Conservation (phyloP, 768 basidiomycete species). For the Cubamyces sp. region DNA sequence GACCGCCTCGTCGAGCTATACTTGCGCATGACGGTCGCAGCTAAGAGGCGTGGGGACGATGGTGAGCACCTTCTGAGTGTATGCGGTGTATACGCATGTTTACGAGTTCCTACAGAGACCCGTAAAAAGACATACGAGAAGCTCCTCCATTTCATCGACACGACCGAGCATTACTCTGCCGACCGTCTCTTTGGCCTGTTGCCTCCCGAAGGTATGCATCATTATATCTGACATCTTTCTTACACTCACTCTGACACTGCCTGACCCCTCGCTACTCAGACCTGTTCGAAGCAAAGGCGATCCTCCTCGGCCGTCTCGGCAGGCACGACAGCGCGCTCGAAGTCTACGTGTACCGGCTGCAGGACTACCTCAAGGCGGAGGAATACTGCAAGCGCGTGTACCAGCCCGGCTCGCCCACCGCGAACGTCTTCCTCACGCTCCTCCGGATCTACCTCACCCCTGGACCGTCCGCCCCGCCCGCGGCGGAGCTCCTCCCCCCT, state of each 20-base stretch:
- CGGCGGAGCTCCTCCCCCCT: conserved; percentile 68
- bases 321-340: conserved; percentile 95
- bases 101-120: conserved; percentile 42
- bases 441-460: conserved; percentile 89
- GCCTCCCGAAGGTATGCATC: conserved; percentile 71
- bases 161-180: conserved; percentile 68
- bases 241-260: not conserved
- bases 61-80: conserved; percentile 41
- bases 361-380: conserved; percentile 87
- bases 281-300: conserved; percentile 88
- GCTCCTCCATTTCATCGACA: conserved; percentile 76
- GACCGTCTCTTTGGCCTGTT: conserved; percentile 83
- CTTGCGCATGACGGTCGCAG: conserved; percentile 63
- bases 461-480: conserved; percentile 55
- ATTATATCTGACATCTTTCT: not conserved
- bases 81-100: not conserved
- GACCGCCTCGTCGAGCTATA: conserved; percentile 91
- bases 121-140: conserved; percentile 61
- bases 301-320: conserved; percentile 86
- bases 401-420: conserved; percentile 50
- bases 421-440: conserved; percentile 78
- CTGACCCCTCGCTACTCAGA: conserved; percentile 47
- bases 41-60: conserved; percentile 62
- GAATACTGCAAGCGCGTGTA: conserved; percentile 93
- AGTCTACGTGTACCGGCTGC: conserved; percentile 87